Percentiles rank a stretch among this genome's conserved stretches.
These are phyloP conservation scores for Blastocystis sp. DNA, from an alignment of 352 stramenopile genomes.

Conservation along the genomic window DNA sequence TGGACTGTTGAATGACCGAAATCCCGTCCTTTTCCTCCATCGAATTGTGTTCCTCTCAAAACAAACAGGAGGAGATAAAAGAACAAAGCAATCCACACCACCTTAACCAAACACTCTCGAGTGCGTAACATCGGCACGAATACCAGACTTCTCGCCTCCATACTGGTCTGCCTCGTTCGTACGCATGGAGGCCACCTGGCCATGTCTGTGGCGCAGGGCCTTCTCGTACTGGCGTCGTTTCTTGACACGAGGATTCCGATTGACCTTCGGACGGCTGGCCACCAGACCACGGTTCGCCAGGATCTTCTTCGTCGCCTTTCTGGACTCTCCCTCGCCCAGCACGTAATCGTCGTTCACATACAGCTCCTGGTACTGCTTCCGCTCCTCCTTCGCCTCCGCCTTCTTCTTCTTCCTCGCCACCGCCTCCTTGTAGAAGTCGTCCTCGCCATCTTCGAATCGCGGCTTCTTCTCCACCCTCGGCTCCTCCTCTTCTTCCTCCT, in stretches of 20 bases:
- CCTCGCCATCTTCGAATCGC: background rate
- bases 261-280: conserved; percentile 94
- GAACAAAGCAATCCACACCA: background rate
- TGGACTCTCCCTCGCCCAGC: conserved; percentile 80
- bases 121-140: conserved; percentile 82
- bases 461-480: too few relatives aligned
- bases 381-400: conserved; percentile 78
- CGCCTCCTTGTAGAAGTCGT: conserved; percentile 79
- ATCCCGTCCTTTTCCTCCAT: background rate
- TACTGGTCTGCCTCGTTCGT: conserved; percentile 82
- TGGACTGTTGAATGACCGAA: background rate
- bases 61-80: background rate
- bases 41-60: background rate
- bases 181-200: conserved; percentile 83
- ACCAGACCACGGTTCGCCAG: conserved; percentile 97
- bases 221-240: conserved; percentile 95
- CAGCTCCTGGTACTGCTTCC: conserved; percentile 79
- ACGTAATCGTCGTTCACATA: conserved; percentile 74
- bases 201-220: conserved; percentile 92
- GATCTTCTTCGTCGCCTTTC: conserved; percentile 88
- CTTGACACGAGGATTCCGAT: conserved; percentile 96
- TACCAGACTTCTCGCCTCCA: conserved; percentile 83
- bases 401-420: conserved; percentile 75
- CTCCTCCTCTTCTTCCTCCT: conserved; percentile 72
- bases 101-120: conserved; percentile 28